Evolutionary conservation across 495 filamentous ascomycete species (phyloP).

Genomic region (Aspergillus hancockii): DNA sequence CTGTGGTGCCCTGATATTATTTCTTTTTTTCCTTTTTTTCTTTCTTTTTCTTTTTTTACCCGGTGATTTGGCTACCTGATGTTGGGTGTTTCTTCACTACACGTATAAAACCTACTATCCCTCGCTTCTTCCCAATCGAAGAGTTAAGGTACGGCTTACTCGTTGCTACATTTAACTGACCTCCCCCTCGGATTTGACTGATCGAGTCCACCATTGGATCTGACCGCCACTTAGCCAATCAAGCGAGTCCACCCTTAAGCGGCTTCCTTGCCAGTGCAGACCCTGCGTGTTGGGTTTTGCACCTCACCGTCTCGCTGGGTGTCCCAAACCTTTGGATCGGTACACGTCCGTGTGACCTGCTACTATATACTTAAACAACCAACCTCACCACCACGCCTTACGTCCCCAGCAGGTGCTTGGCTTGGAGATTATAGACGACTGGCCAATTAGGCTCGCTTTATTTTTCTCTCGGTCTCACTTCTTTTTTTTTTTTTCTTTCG

Average conservation of each 20-base stretch:
- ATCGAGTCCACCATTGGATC: constrained; percentile 11
- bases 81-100: neutral
- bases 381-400: neutral
- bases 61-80: constrained; percentile 4
- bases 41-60: constrained; percentile 2
- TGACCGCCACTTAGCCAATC: constrained; percentile 27
- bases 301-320: constrained; percentile 29
- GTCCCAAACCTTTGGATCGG: constrained; percentile 31
- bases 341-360: constrained; percentile 26
- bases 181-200: neutral
- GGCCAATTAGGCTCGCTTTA: neutral
- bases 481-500: neutral
- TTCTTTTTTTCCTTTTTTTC: constrained; percentile 8
- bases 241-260: constrained; percentile 10
- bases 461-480: neutral
- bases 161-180: neutral
- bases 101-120: neutral
- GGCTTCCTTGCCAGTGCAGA: constrained; percentile 16
- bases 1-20: constrained; percentile 5
- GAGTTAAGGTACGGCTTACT: neutral
- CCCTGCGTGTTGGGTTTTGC: constrained; percentile 16
- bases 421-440: neutral
- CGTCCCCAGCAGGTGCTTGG: neutral
- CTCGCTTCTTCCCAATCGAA: neutral
- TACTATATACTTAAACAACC: neutral